Evolutionary conservation across 2,329 filamentous ascomycete species (phyloP), one percentile per base, ranked within the genome.

Genomic region (Neofusicoccum kwambonambiense): DNA sequence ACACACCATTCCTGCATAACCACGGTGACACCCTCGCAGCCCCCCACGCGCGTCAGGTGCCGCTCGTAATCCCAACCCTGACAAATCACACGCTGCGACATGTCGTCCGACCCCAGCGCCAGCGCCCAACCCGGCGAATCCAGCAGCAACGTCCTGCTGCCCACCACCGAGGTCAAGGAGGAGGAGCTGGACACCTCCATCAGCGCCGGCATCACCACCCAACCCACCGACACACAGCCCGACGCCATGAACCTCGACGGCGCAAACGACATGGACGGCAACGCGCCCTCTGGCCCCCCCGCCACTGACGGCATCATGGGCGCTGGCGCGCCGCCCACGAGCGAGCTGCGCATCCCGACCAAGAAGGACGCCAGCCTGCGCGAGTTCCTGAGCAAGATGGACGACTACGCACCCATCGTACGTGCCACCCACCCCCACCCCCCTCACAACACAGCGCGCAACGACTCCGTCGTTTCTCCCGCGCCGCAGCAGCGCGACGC

Each of bases 321-420:
- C 68, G 72, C 85, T 56, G 81, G 80, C 45, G 76, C 83, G 9
- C 76, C 79, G 5, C 63, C 63, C n/a, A 37, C 63, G 19, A 77
- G 83, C 47, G 89, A 91, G 66, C 78, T 88, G 45, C 87, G 86
- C 73, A 81, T 91, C 68, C 89, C 90, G 1, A 89, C 89, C 61
- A 92, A 93, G 76, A 98, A 98, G 80, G 95, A 99, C 79, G 89
- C 90, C 19, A 96, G 91, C 44, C 81, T 99, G 69, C 90, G 93
- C 74, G 94, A 98, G 78, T 97, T 99, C 75, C 79, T 99, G 17
- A 86, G 86, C 69, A 97, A 97, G 83, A 98, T 99, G 90, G 95
- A 99, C 75, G 95, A 99, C 73, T 98, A 95, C 79, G 93, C 95
- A 67, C 95, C 95, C 11, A 97, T 99, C 73, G 93, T 97, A 85